Evolutionary conservation across 106 monocot species (phyloP).

Genomic region (Cymbidium sinense): DNA sequence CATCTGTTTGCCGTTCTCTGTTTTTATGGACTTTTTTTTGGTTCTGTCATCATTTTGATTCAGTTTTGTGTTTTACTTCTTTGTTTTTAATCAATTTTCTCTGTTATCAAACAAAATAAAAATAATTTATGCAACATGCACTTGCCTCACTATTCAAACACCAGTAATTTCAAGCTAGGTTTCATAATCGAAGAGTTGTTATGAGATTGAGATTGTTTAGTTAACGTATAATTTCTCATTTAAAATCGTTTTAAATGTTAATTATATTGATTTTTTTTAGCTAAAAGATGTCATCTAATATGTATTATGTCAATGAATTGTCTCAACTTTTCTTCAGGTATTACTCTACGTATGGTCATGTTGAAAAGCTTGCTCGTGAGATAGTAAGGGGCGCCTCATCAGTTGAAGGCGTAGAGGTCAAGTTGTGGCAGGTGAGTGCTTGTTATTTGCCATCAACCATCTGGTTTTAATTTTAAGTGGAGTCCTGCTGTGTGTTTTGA

Average conservation of each 20-base stretch:
- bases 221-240: not conserved
- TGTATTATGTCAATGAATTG: not conserved
- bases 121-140: too few species aligned
- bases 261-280: not conserved
- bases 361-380: constrained; percentile 30
- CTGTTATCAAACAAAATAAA: not conserved
- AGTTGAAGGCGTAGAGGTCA: constrained; percentile 32
- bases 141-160: too few species aligned
- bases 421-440: constrained; percentile 26
- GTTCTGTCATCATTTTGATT: not conserved
- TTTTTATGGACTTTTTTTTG: not conserved
- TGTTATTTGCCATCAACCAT: not conserved
- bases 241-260: not conserved
- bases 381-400: constrained; percentile 30
- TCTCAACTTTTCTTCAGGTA: constrained; percentile 11
- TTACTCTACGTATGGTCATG: constrained; percentile 36
- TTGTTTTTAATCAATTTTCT: not conserved
- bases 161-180: too few species aligned
- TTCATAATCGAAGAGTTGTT: not conserved
- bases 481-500: not conserved
- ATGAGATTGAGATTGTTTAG: not conserved
- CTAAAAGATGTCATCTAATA: not conserved
- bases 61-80: not conserved
- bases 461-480: not conserved
- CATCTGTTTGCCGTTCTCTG: not conserved